phyloP scores from a whole-genome alignment of 2,329 filamentous ascomycete species.

The Ophiostoma montium region DNA sequence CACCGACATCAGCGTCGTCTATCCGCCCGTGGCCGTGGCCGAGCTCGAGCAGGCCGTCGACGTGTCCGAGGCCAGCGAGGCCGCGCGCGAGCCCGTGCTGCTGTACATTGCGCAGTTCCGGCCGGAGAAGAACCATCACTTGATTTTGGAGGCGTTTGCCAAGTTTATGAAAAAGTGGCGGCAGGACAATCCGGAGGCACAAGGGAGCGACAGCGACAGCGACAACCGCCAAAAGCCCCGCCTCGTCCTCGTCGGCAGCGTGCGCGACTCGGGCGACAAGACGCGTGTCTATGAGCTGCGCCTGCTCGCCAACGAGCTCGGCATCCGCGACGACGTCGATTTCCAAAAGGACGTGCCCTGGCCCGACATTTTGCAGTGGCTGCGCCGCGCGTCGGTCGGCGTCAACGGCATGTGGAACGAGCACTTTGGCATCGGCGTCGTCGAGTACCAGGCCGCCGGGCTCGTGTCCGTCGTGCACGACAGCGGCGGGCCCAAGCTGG shows the following conservation, averaged over 20 bases:
- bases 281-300: conserved; percentile 80
- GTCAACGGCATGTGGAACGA: conserved; percentile 99
- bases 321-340: conserved; percentile 68
- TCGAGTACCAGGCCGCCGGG: conserved; percentile 94
- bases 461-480: conserved; percentile 87
- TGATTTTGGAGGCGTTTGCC: conserved; percentile 75
- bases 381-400: conserved; percentile 64
- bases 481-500: conserved; percentile 80
- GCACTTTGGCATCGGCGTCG: conserved; percentile 95
- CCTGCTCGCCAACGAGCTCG: conserved; percentile 71
- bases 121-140: conserved; percentile 88
- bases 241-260: conserved; percentile 78
- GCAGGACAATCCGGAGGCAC: background rate
- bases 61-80: conserved; percentile 55
- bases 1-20: conserved; percentile 55
- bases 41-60: conserved; percentile 66
- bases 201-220: background rate
- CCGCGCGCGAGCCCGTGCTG: conserved; percentile 53
- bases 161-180: conserved; percentile 46
- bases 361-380: conserved; percentile 70
- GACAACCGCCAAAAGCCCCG: conserved; percentile 31
- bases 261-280: conserved; percentile 70
- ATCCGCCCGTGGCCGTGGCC: conserved; percentile 81
- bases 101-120: conserved; percentile 96
- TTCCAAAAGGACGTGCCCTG: conserved; percentile 87